phyloP scores from a whole-genome alignment of 768 basidiomycete species.

The Guyanaporus albipodus region DNA sequence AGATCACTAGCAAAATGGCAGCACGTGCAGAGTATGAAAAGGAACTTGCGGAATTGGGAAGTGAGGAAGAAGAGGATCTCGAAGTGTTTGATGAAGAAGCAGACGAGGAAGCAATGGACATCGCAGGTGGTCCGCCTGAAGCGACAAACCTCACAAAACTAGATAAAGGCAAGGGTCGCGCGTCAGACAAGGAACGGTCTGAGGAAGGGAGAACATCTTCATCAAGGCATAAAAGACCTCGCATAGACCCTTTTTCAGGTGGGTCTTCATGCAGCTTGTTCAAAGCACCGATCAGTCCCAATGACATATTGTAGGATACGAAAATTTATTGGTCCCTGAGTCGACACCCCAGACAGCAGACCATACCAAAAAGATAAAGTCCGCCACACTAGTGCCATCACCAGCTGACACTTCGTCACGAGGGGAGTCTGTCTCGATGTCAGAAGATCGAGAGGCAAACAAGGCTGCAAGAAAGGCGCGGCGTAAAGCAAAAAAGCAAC shows the following conservation, averaged over 20 bases:
- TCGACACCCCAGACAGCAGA: background rate
- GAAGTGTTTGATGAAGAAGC: conserved; percentile 33
- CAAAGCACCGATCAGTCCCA: background rate
- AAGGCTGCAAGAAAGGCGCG: conserved; percentile 34
- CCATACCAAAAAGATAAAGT: conserved; percentile 10
- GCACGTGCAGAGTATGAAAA: conserved; percentile 62
- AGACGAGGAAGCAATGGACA: conserved; percentile 7
- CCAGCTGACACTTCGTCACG: conserved; percentile 10
- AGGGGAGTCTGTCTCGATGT: conserved; percentile 18
- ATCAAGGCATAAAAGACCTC: conserved; percentile 47
- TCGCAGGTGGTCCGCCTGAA: background rate
- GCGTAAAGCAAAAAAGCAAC: conserved; percentile 30
- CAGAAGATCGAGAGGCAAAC: conserved; percentile 23
- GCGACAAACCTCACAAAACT: background rate
- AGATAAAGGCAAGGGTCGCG: conserved; percentile 38
- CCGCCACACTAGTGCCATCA: background rate
- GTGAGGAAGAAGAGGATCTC: conserved; percentile 42
- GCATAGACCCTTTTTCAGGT: conserved; percentile 69
- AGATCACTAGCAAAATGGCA: conserved; percentile 71
- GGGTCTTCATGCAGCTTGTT: background rate
- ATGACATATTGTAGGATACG: conserved; percentile 28
- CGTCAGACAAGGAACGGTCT: conserved; percentile 24
- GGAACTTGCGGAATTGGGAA: conserved; percentile 41
- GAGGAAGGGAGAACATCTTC: conserved; percentile 11
- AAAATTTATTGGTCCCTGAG: conserved; percentile 14